Percentiles rank a stretch among this genome's conserved stretches.
These are phyloP conservation scores for Centrapalus pauciflorus DNA, from an alignment of 129 eudicot genomes.

Conservation along the genomic window DNA sequence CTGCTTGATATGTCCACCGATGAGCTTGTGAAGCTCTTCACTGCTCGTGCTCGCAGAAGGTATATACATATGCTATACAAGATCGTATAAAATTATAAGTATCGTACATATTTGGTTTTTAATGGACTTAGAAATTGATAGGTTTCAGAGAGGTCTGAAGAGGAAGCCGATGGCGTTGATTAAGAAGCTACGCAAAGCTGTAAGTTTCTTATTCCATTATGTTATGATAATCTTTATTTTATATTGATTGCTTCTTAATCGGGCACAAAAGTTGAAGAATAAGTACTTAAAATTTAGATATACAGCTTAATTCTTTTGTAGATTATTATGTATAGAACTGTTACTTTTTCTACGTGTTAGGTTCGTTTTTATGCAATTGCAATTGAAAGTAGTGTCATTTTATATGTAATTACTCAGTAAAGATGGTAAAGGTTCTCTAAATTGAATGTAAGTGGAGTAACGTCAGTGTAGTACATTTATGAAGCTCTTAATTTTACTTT, in stretches of 20 bases:
- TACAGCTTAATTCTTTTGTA: background rate
- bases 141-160: slow-evolving; percentile 88
- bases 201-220: slow-evolving; percentile 18
- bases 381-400: no score
- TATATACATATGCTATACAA: background rate
- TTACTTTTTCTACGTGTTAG: background rate
- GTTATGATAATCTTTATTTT: background rate
- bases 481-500: no score
- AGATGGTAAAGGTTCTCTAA: no score
- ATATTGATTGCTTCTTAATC: background rate
- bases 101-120: background rate
- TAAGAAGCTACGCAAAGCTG: slow-evolving; percentile 90
- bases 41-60: slow-evolving; percentile 85
- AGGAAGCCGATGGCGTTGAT: slow-evolving; percentile 97
- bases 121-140: background rate
- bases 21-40: slow-evolving; percentile 76
- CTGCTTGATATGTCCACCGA: slow-evolving; percentile 84
- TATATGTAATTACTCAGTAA: no score
- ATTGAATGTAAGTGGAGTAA: no score
- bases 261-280: no score
- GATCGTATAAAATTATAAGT: background rate
- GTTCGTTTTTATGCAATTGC: no score
- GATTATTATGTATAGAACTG: background rate
- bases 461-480: no score
- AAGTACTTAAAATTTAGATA: no score